Evolutionary conservation across 176 grass and related monocot genomes (phyloP).

Genomic region (Bonia amplexicaulis): DNA sequence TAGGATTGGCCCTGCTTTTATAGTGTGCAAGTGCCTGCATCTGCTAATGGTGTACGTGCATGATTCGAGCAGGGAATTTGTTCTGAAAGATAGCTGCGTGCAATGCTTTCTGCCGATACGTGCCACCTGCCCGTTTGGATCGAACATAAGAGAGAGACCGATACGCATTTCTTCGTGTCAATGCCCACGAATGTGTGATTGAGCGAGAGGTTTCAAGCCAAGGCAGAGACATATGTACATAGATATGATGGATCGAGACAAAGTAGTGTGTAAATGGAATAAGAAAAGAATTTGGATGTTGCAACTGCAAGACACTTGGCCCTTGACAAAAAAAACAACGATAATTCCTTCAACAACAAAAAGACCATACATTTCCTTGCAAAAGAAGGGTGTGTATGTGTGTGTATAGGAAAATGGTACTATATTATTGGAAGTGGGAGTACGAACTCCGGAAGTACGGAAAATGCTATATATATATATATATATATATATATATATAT

Average conservation of each 20-base stretch:
- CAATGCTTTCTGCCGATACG: conserved; percentile 1
- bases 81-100: conserved; percentile 11
- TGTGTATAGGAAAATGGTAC: no score
- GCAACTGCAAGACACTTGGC: neutral
- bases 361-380: neutral
- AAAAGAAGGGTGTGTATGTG: neutral
- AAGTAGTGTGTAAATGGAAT: conserved; percentile 31
- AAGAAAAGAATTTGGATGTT: conserved; percentile 2
- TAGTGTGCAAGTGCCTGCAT: neutral
- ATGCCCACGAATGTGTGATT: neutral
- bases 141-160: conserved; percentile 20
- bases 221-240: neutral
- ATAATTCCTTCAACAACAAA: neutral
- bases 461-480: no score
- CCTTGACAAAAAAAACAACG: neutral
- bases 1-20: conserved; percentile 11
- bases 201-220: neutral
- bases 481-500: no score
- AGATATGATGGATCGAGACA: neutral
- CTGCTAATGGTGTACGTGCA: neutral
- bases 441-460: no score
- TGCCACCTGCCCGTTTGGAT: conserved; percentile 17
- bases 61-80: conserved; percentile 30
- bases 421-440: no score
- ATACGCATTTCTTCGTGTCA: neutral